Percentiles rank a stretch among this genome's conserved stretches.
Conservation (phyloP, 306 rosid genomes). For the Begonia masoniana region DNA sequence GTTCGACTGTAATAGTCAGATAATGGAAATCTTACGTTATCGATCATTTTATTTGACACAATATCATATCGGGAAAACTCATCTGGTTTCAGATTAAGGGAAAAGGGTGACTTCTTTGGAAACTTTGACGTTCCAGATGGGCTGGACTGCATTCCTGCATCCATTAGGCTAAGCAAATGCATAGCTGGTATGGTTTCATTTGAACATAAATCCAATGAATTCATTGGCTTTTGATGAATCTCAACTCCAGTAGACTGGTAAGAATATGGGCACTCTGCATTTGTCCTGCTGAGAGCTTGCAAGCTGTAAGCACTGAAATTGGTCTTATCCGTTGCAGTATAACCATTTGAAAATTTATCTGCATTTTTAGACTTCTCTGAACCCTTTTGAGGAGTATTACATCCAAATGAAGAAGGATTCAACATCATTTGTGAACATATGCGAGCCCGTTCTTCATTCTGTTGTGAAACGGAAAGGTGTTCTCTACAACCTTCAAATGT, state of each 20-base stretch:
- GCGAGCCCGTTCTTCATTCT: conserved; percentile 45
- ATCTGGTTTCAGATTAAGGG: conserved; percentile 37
- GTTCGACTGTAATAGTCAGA: conserved; percentile 29
- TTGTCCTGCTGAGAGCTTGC: conserved; percentile 38
- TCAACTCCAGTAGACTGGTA: conserved; percentile 40
- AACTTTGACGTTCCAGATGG: conserved; percentile 36
- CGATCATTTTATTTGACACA: conserved; percentile 36
- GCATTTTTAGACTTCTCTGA: conserved; percentile 28
- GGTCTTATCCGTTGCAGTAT: conserved; percentile 31
- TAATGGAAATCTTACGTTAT: conserved; percentile 26
- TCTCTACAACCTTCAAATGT: conserved; percentile 41
- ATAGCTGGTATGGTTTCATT: conserved; percentile 91
- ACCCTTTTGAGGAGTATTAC: conserved; percentile 36
- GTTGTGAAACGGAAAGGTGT: conserved; percentile 37
- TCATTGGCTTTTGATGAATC: conserved; percentile 37
- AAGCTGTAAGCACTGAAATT: conserved; percentile 33
- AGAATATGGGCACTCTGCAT: conserved; percentile 41
- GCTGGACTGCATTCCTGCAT: conserved; percentile 68
- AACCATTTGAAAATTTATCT: conserved; percentile 6
- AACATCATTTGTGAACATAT: conserved; percentile 45
- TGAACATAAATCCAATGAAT: conserved; percentile 65
- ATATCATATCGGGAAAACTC: conserved; percentile 27
- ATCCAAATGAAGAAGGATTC: conserved; percentile 28
- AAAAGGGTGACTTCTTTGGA: conserved; percentile 44
- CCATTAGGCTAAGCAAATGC: conserved; percentile 99